Evolutionary conservation across 495 filamentous ascomycete genomes (phyloP).

Genomic region (Apiosordaria backusii): DNA sequence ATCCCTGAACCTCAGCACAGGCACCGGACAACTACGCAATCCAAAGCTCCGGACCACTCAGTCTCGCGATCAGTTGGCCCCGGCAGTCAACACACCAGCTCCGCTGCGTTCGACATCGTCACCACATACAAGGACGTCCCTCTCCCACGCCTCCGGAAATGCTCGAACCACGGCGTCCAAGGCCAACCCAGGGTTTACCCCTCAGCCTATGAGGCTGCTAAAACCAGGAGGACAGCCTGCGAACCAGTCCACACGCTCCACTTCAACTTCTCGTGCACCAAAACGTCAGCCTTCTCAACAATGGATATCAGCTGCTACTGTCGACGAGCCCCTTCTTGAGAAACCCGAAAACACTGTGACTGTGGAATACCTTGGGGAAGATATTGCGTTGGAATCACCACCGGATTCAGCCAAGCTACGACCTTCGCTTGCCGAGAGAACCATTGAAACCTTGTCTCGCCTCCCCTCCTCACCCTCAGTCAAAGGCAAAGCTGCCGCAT

Average conservation of each 20-base stretch:
- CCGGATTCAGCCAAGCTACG: conserved; percentile 28
- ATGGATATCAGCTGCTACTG: conserved; percentile 28
- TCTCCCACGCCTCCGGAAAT: conserved; percentile 8
- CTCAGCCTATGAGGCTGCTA: conserved; percentile 6
- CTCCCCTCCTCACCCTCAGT: conserved; percentile 47
- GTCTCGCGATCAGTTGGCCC: conserved; percentile 41
- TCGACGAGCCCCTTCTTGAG: conserved; percentile 16
- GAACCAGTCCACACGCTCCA: conserved; percentile 11
- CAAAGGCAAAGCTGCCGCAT: conserved; percentile 34
- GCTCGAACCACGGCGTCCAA: conserved; percentile 14
- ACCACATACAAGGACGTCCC: conserved; percentile 17
- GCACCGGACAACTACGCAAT: conserved; percentile 28
- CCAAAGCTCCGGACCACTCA: conserved; percentile 40
- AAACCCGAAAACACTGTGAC: conserved; percentile 5
- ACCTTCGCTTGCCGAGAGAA: conserved; percentile 45
- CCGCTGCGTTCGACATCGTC: conserved; percentile 25
- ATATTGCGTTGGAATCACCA: conserved; percentile 2
- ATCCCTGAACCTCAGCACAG: conserved; percentile 15
- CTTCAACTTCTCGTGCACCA: not conserved
- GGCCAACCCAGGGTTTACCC: conserved; percentile 1
- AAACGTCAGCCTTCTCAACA: conserved; percentile 28
- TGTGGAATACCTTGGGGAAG: not conserved
- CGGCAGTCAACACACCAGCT: conserved; percentile 9
- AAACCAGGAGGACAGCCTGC: conserved; percentile 9
- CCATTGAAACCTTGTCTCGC: conserved; percentile 46